These are phyloP conservation scores for Hyaloperonospora arabidopsidis DNA, from an alignment of 352 stramenopile genomes.

Conservation along the genomic window DNA sequence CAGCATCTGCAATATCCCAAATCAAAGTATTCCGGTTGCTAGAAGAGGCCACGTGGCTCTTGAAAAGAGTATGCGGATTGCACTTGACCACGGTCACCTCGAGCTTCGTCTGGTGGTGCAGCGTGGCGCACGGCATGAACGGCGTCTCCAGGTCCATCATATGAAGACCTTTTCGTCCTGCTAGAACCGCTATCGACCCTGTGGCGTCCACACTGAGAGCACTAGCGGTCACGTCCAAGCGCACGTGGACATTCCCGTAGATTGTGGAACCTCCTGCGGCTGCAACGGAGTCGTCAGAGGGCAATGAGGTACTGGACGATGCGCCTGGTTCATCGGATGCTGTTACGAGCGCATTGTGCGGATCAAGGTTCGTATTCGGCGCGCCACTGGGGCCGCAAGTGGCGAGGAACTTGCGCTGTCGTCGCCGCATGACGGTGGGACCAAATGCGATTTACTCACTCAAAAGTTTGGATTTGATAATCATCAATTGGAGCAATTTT, in stretches of 20 bases:
- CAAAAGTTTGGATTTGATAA: background rate
- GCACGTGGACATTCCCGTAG: slow-evolving; percentile 49
- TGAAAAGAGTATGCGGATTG: slow-evolving; percentile 61
- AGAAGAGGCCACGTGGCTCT: slow-evolving; percentile 62
- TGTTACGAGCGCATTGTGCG: background rate
- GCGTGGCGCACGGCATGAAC: slow-evolving; percentile 42
- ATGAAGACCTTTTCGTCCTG: slow-evolving; percentile 59
- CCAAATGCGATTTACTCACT: background rate
- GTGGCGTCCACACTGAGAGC: slow-evolving; percentile 71
- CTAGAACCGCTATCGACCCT: slow-evolving; percentile 54
- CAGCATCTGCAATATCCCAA: slow-evolving; percentile 46
- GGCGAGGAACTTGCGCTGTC: slow-evolving; percentile 15
- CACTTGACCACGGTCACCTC: slow-evolving; percentile 76
- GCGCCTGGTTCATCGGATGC: background rate
- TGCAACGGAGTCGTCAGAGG: slow-evolving; percentile 10
- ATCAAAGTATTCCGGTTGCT: slow-evolving; percentile 79
- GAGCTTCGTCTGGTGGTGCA: slow-evolving; percentile 77
- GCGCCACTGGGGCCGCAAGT: slow-evolving; percentile 7
- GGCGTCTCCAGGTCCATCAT: slow-evolving; percentile 66
- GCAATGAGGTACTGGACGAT: slow-evolving; percentile 8
- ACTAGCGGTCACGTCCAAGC: slow-evolving; percentile 56
- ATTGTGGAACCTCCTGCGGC: slow-evolving; percentile 23
- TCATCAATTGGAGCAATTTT: background rate
- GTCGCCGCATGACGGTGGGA: slow-evolving; percentile 13
- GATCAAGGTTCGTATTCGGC: background rate